phyloP scores from a whole-genome alignment of 179 eudicot genomes.

The Gypsophila paniculata region DNA sequence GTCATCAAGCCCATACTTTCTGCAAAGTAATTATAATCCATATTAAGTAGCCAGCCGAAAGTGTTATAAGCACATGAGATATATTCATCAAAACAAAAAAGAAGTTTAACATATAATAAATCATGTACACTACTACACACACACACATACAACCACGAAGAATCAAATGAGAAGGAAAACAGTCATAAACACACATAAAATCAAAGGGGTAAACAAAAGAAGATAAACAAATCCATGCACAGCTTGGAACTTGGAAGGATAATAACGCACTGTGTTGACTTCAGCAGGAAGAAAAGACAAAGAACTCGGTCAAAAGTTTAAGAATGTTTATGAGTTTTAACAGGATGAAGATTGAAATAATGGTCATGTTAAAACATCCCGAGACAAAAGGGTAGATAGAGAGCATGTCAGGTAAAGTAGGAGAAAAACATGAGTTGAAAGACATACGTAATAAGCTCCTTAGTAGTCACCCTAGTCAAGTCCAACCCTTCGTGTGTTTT shows the following conservation, averaged over 20 bases:
- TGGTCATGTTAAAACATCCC: neutral
- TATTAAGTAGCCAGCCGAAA: neutral
- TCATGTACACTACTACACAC: neutral
- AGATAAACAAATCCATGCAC: neutral
- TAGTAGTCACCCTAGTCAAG: slow-evolving; percentile 52
- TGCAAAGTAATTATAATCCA: slow-evolving; percentile 28
- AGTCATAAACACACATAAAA: neutral
- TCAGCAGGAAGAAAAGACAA: neutral
- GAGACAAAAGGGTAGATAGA: neutral
- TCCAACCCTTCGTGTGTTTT: slow-evolving; percentile 73
- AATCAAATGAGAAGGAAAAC: neutral
- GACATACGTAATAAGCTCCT: slow-evolving; percentile 57
- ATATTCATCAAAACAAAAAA: neutral
- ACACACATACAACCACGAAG: neutral
- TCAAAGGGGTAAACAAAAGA: neutral
- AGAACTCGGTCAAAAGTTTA: neutral
- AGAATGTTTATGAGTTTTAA: neutral
- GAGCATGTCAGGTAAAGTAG: neutral
- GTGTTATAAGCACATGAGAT: neutral
- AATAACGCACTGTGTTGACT: neutral
- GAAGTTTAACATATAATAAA: neutral
- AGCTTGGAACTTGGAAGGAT: neutral
- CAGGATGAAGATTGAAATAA: neutral
- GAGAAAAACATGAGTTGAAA: neutral
- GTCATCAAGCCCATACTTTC: slow-evolving; percentile 80